Conservation (phyloP, 345 rosid species). For the Alliaria petiolata region DNA sequence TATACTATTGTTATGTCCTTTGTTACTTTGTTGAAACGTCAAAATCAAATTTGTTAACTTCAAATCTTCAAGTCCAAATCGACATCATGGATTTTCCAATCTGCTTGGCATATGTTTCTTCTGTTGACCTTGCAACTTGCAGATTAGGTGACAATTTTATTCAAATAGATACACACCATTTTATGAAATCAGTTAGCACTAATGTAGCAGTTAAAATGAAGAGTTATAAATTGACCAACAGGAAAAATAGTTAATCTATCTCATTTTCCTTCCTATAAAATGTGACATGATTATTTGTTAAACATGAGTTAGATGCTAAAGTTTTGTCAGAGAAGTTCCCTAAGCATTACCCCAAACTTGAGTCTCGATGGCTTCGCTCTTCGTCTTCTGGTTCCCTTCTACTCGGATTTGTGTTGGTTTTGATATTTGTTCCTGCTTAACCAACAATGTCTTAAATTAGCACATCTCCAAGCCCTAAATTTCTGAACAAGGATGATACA, state of each 20-base stretch:
- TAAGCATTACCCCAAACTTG: constrained; percentile 8
- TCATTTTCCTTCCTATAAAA: not conserved
- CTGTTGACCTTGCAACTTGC: not conserved
- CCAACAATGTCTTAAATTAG: not conserved
- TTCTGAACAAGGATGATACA: not conserved
- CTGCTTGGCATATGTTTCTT: not conserved
- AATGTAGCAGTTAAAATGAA: not conserved
- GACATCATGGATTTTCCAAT: too few species aligned
- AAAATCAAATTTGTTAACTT: not conserved
- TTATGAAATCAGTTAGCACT: not conserved
- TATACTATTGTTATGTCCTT: not conserved
- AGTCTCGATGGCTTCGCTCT: constrained; percentile 17
- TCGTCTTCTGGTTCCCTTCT: constrained; percentile 3
- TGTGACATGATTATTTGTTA: not conserved
- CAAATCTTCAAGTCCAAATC: too few species aligned
- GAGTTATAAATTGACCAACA: too few species aligned
- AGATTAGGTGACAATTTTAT: not conserved
- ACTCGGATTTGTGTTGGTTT: not conserved
- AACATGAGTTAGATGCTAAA: not conserved
- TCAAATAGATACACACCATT: not conserved
- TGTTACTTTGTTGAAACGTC: not conserved
- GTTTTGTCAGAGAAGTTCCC: not conserved
- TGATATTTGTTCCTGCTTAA: constrained; percentile 14
- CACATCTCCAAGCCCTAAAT: not conserved
- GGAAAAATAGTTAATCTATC: not conserved